Conservation (phyloP, 2,329 filamentous ascomycete genomes). For the Scedosporium aurantiacum region DNA sequence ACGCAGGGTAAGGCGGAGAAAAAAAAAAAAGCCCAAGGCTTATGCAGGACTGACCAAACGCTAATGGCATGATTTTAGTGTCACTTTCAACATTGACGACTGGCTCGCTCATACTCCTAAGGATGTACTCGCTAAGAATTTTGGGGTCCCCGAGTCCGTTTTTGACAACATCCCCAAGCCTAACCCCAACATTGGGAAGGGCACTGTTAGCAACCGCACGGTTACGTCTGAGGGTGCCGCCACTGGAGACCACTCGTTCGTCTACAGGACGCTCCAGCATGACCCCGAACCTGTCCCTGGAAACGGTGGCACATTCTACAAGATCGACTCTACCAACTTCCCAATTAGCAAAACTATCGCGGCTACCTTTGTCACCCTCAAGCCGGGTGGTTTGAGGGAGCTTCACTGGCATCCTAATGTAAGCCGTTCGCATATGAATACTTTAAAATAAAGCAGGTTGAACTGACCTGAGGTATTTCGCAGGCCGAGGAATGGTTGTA, state of each 20-base stretch:
- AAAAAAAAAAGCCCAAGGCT: too few species aligned
- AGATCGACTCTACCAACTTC: conserved; percentile 58
- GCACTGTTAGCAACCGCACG: conserved; percentile 36
- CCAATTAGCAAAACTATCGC: conserved; percentile 55
- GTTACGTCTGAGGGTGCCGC: conserved; percentile 29
- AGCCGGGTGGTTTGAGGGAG: conserved; percentile 53
- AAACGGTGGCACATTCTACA: conserved; percentile 48
- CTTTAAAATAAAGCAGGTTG: not conserved
- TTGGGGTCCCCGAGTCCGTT: conserved; percentile 47
- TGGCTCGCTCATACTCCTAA: conserved; percentile 58
- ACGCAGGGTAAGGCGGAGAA: conserved; percentile 33
- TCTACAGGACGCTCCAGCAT: conserved; percentile 48
- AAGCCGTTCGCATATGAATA: conserved; percentile 14
- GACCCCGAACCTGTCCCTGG: conserved; percentile 46
- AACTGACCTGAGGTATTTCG: not conserved
- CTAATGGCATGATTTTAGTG: too few species aligned
- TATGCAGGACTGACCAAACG: too few species aligned
- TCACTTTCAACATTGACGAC: conserved; percentile 59
- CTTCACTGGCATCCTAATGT: conserved; percentile 62
- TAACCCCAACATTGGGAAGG: conserved; percentile 48
- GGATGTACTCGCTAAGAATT: conserved; percentile 55
- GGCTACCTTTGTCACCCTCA: conserved; percentile 50
- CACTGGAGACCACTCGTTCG: conserved; percentile 47
- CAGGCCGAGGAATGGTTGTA: conserved; percentile 62
- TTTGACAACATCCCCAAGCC: conserved; percentile 46